Conservation (phyloP, 1,284 basidiomycete genomes). For the Chalciporus piperatoides region DNA sequence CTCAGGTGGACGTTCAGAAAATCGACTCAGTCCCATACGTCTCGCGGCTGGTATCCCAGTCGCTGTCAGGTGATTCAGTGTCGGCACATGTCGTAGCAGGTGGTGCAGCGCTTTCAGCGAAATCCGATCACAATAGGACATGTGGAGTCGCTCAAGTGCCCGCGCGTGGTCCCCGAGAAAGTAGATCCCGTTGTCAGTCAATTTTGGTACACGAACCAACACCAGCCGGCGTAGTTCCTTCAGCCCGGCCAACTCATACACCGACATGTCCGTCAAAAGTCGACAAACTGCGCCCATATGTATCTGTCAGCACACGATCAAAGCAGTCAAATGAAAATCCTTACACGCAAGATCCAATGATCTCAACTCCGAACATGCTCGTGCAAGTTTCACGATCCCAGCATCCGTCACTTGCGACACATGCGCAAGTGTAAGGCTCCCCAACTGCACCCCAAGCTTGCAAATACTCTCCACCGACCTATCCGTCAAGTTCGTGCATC, state of each 20-base stretch:
- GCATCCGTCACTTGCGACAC: slow-evolving; percentile 77
- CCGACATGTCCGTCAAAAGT: slow-evolving; percentile 79
- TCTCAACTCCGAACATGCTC: slow-evolving; percentile 70
- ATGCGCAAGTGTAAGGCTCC: slow-evolving; percentile 81
- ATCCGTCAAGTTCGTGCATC: slow-evolving; percentile 82
- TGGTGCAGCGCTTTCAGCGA: slow-evolving; percentile 77
- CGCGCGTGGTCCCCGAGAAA: slow-evolving; percentile 61
- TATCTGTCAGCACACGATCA: slow-evolving; percentile 14
- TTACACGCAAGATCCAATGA: slow-evolving; percentile 88
- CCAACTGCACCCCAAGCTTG: slow-evolving; percentile 73
- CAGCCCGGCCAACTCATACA: slow-evolving; percentile 78
- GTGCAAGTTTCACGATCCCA: slow-evolving; percentile 69
- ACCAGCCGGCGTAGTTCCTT: slow-evolving; percentile 75
- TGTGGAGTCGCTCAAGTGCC: slow-evolving; percentile 77
- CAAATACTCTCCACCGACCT: slow-evolving; percentile 65
- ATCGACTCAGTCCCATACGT: slow-evolving; percentile 70
- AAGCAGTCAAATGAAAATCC: slow-evolving; percentile 21
- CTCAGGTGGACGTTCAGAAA: slow-evolving; percentile 74
- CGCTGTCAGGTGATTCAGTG: slow-evolving; percentile 74
- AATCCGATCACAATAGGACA: slow-evolving; percentile 86
- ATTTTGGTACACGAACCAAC: slow-evolving; percentile 67
- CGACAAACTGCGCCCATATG: slow-evolving; percentile 57
- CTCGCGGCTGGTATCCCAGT: slow-evolving; percentile 81
- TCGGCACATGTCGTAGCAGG: slow-evolving; percentile 60
- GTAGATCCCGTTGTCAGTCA: slow-evolving; percentile 68